Base-by-base conservation (phyloP, 345 rosid genomes). In the Boechera stricta region DNA sequence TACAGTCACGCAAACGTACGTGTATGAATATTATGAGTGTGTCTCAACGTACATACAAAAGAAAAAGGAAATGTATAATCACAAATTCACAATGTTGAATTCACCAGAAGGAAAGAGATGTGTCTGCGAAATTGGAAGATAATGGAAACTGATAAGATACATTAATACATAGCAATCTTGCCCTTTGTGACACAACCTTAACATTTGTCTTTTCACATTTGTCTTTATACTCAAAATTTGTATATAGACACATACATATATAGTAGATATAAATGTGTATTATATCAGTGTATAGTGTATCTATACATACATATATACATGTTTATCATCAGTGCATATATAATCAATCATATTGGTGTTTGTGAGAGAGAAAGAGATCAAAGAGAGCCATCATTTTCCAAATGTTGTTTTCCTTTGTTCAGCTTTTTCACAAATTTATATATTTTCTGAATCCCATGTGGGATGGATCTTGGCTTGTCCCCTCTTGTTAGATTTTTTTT, bases 191-290 rank as follows among this genome's bases (percentile, higher is more conserved):
- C 93, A 84, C 80, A 90, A 89, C 96, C 98, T 91, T 91, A 88
- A 94, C 82, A 81, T 88, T 90, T 91, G 98, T 94, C 97, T 88
- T 87, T 90, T 87, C 93, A 90, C 84, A 75, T 89, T 86, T 86
- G 97, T 90, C 94, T 83, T 72, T 80, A 84, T 71, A 28, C 76
- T 69, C 58, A 52, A 16, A 7, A 26, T 4, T 24, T 49, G 8
- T 72, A 51, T 64, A 62, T n/a, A n/a, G 11, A 41, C 1, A 51
- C 38, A 60, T 2, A 26, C 13, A 29, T 31, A 26, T 2, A 44
- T 18, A 18, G 21, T 21, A 21, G 24, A 21, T 21, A 36, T 32
- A 44, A 4, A 55, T 28, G 15, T 54, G 15, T 13, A 54, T 21
- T 4, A 35, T 11, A 36, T 21, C 5, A 44, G n/a, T 39, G 44